These are phyloP conservation scores for Citrullus mucosospermus DNA, from an alignment of 306 rosid genomes.

Conservation along the genomic window DNA sequence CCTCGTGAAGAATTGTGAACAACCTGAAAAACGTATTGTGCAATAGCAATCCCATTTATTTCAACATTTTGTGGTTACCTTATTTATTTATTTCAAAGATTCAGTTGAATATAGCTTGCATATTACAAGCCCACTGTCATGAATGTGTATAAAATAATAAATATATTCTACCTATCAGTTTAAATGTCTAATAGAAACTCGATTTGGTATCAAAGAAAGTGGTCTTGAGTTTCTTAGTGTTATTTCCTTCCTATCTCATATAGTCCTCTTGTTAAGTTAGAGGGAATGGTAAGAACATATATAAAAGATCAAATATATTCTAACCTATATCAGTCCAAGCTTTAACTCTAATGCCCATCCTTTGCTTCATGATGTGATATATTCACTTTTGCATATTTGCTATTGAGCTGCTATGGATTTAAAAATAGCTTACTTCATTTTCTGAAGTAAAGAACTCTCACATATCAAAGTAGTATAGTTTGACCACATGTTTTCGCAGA, in stretches of 20 bases:
- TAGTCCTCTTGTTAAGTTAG: neutral
- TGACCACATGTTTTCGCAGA: neutral
- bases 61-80: neutral
- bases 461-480: neutral
- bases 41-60: neutral
- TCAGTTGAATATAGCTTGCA: neutral
- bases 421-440: neutral
- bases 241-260: neutral
- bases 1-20: neutral
- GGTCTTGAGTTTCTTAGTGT: neutral
- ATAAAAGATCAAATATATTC: neutral
- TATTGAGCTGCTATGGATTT: neutral
- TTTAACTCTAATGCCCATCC: neutral
- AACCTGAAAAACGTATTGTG: neutral
- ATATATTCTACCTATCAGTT: neutral
- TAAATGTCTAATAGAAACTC: neutral
- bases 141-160: neutral
- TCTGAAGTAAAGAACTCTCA: neutral
- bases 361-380: neutral
- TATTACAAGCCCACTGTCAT: neutral
- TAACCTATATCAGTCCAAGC: neutral
- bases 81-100: neutral
- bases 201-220: neutral
- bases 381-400: neutral
- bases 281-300: neutral